Conservation (phyloP, 139 green algal genomes). For the Tetraselmis chui region DNA sequence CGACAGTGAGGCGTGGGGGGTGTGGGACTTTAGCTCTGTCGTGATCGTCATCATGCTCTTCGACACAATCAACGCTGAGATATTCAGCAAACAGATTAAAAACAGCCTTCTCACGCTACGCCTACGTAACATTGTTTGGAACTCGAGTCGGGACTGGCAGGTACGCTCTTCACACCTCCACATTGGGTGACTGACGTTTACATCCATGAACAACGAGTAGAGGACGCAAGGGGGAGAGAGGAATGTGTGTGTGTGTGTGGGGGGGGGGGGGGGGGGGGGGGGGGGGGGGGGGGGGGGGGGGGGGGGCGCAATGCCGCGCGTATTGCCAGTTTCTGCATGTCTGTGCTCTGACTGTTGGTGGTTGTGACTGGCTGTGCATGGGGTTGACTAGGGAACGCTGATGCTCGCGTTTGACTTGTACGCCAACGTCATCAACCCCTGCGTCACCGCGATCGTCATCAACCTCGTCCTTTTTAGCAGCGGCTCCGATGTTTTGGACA, state of each 20-base stretch:
- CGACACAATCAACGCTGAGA: neutral
- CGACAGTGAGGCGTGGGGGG: neutral
- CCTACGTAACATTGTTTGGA: neutral
- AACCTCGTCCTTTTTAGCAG: neutral
- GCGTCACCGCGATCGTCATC: neutral
- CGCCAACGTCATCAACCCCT: neutral
- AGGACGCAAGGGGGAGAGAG: too few relatives aligned
- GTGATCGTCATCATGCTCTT: neutral
- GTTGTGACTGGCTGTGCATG: too few relatives aligned
- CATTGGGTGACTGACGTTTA: too few relatives aligned
- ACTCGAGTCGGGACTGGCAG: neutral
- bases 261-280: too few relatives aligned
- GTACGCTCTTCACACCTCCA: too few relatives aligned
- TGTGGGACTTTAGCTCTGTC: neutral
- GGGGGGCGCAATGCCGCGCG: neutral
- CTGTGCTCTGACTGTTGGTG: too few relatives aligned
- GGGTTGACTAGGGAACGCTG: neutral
- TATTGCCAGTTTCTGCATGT: too few relatives aligned
- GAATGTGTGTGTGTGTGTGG: too few relatives aligned
- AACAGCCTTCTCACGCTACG: neutral
- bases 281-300: too few relatives aligned
- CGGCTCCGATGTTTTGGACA: neutral
- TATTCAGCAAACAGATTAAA: neutral
- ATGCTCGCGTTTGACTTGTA: neutral
- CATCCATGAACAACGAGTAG: too few relatives aligned